These are phyloP conservation scores for Keithomyces neogunnii DNA, from an alignment of 2,329 filamentous ascomycete genomes.

Conservation along the genomic window DNA sequence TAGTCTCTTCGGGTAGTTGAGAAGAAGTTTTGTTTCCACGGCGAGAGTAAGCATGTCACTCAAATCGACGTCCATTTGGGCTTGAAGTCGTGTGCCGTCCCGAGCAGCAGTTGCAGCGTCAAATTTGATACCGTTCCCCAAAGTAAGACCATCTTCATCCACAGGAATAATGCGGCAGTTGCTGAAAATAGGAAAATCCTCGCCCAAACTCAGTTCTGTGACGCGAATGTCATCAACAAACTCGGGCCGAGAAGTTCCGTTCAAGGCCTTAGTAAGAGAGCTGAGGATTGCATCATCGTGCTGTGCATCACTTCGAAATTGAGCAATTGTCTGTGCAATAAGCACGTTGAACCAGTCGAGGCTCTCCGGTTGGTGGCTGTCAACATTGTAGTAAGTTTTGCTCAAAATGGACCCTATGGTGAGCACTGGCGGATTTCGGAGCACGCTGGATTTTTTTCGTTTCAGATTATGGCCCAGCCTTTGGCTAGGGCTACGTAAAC, in stretches of 20 bases:
- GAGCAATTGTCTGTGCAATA: constrained; percentile 91
- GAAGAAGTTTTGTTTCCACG: constrained; percentile 83
- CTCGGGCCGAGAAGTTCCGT: constrained; percentile 77
- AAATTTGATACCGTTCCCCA: constrained; percentile 42
- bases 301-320: constrained; percentile 86
- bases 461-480: constrained; percentile 38
- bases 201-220: constrained; percentile 86
- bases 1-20: constrained; percentile 89
- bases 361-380: constrained; percentile 92
- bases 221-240: constrained; percentile 92
- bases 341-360: constrained; percentile 99
- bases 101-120: constrained; percentile 43
- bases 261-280: constrained; percentile 76
- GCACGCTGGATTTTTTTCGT: constrained; percentile 62
- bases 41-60: constrained; percentile 94
- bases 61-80: constrained; percentile 92
- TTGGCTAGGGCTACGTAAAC: constrained; percentile 41
- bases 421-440: constrained; percentile 63
- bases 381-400: constrained; percentile 96
- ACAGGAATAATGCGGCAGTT: constrained; percentile 95
- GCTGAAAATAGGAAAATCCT: constrained; percentile 98
- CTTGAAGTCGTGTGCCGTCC: constrained; percentile 73
- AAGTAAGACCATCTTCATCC: constrained; percentile 62
- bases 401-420: constrained; percentile 90
- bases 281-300: constrained; percentile 84